A percentile compares a stretch with the other conserved stretches of the same genome.
Evolutionary conservation across 495 filamentous ascomycete genomes (phyloP).

Genomic region (Aspergillus cavernicola): DNA sequence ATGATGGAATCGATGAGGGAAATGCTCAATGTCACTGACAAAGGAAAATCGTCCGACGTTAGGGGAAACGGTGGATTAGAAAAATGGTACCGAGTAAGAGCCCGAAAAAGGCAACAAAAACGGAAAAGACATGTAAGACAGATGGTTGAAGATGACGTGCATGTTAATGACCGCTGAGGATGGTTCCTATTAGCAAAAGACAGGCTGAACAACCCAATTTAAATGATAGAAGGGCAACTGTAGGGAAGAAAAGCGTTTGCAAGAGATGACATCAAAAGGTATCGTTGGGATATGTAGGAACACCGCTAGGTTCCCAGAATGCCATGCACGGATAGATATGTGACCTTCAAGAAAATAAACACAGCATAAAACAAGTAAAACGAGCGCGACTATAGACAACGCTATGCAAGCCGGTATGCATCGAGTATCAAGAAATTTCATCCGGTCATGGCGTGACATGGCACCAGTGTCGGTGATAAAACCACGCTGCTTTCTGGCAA

Average conservation of each 20-base stretch:
- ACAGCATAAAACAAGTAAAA: constrained; percentile 17
- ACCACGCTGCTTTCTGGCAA: constrained; percentile 98
- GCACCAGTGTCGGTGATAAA: constrained; percentile 97
- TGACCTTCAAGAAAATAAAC: constrained; percentile 24
- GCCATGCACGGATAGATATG: constrained; percentile 40
- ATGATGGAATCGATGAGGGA: constrained; percentile 9
- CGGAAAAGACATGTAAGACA: constrained; percentile 16
- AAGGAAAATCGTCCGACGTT: constrained; percentile 32
- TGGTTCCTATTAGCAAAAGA: constrained; percentile 27
- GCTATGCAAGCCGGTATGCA: constrained; percentile 49
- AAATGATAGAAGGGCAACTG: constrained; percentile 15
- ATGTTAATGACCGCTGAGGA: constrained; percentile 33
- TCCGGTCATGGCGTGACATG: constrained; percentile 58
- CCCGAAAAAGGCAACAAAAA: constrained; percentile 16
- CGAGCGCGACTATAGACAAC: constrained; percentile 29
- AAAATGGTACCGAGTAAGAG: constrained; percentile 9
- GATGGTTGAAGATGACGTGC: constrained; percentile 9
- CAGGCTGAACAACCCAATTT: constrained; percentile 14
- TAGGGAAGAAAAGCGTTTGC: constrained; percentile 15
- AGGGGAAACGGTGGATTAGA: constrained; percentile 18
- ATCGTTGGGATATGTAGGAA: constrained; percentile 43
- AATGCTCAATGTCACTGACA: constrained; percentile 27
- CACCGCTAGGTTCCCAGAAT: constrained; percentile 42
- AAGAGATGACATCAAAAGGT: constrained; percentile 39
- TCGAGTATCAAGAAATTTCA: constrained; percentile 32